phyloP scores from a whole-genome alignment of 2,329 filamentous ascomycete species.

The Fusarium bactridioides region DNA sequence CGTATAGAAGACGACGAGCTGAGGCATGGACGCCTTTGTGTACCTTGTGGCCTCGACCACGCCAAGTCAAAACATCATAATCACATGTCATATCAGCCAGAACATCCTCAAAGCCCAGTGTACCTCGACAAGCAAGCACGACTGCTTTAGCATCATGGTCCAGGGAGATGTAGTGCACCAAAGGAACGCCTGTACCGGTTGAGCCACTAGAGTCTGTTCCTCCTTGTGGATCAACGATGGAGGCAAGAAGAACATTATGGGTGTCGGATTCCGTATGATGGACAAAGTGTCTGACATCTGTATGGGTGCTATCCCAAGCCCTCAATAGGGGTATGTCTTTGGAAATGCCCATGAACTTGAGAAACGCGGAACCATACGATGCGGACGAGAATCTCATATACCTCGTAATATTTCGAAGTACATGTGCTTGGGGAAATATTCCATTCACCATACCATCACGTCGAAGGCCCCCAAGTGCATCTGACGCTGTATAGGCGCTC shows the following conservation, averaged over 20 bases:
- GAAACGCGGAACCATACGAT: constrained; percentile 70
- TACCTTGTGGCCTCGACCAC: constrained; percentile 71
- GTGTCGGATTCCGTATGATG: constrained; percentile 67
- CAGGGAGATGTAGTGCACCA: constrained; percentile 77
- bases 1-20: constrained; percentile 71
- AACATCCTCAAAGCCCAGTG: constrained; percentile 76
- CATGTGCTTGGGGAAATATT: constrained; percentile 66
- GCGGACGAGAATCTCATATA: constrained; percentile 74
- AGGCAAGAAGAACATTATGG: constrained; percentile 70
- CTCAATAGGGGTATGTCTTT: constrained; percentile 56
- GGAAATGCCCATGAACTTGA: constrained; percentile 69
- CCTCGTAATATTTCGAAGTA: constrained; percentile 68
- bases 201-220: constrained; percentile 71
- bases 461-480: constrained; percentile 58
- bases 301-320: constrained; percentile 59
- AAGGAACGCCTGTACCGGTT: constrained; percentile 71
- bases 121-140: constrained; percentile 76
- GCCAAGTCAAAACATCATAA: constrained; percentile 71
- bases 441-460: constrained; percentile 63
- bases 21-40: constrained; percentile 80
- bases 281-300: constrained; percentile 69
- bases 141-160: constrained; percentile 77
- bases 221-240: constrained; percentile 74
- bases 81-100: constrained; percentile 78
- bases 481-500: constrained; percentile 57